phyloP scores from a whole-genome alignment of 2,329 filamentous ascomycete species.

The Colletotrichum caudatum region DNA sequence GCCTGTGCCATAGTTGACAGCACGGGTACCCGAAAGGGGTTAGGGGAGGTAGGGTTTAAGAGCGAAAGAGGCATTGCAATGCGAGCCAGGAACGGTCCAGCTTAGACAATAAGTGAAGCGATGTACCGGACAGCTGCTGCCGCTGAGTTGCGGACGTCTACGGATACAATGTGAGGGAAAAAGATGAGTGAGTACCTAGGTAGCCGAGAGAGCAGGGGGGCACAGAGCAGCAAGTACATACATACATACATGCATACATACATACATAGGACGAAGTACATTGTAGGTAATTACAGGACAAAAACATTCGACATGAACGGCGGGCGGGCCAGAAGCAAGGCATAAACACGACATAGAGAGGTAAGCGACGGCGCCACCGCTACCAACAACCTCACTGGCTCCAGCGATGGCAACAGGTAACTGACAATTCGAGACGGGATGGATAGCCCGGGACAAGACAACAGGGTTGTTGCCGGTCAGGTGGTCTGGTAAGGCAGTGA shows the following conservation, averaged over 20 bases:
- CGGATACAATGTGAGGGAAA: not conserved
- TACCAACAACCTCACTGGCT: not conserved
- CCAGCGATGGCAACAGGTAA: conserved; percentile 7
- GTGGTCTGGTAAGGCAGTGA: conserved; percentile 30
- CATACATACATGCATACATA: not conserved
- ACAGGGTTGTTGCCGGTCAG: conserved; percentile 36
- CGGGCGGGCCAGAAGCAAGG: not conserved
- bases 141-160: not conserved
- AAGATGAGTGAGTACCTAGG: not conserved
- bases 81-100: not conserved
- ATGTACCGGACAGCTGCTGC: not conserved
- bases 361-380: not conserved
- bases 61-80: not conserved
- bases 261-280: no score
- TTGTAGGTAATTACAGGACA: not conserved
- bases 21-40: not conserved
- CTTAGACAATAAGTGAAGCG: not conserved
- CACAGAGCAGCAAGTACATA: not conserved
- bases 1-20: not conserved
- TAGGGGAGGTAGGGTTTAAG: conserved; percentile 9
- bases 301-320: not conserved
- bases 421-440: conserved; percentile 22
- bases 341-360: conserved; percentile 3
- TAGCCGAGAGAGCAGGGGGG: not conserved
- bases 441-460: conserved; percentile 22